Percentiles rank a stretch among this genome's conserved stretches.
Evolutionary conservation across 331 rosid species (phyloP).

Genomic region (Malus hybrid): DNA sequence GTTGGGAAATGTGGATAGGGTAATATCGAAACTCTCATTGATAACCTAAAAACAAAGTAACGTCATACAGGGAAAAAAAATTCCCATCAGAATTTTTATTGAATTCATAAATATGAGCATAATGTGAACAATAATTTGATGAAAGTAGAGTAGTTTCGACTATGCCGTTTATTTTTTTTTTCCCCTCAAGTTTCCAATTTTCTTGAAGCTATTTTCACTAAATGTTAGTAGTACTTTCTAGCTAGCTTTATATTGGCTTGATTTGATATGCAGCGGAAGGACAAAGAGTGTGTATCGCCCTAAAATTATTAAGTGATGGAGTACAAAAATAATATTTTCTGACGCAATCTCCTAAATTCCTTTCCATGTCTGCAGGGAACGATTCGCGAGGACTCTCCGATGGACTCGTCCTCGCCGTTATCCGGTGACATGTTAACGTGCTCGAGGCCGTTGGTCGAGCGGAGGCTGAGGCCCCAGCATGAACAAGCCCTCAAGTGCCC

Average conservation of each 20-base stretch:
- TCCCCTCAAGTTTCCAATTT: neutral
- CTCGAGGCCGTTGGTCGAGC: constrained; percentile 63
- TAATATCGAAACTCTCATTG: too few relatives aligned
- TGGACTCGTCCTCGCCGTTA: constrained; percentile 58
- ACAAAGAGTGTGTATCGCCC: neutral
- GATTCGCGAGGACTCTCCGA: constrained; percentile 54
- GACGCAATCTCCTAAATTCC: neutral
- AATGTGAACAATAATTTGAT: neutral
- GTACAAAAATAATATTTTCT: neutral
- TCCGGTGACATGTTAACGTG: constrained; percentile 65
- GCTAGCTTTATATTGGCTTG: neutral
- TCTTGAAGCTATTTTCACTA: too few relatives aligned
- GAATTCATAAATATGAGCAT: neutral
- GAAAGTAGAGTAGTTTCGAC: neutral
- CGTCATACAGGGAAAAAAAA: neutral
- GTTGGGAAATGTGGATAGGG: too few relatives aligned
- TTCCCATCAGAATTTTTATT: neutral
- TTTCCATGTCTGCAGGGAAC: constrained; percentile 37
- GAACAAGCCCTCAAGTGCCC: constrained; percentile 86
- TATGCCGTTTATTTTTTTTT: too few relatives aligned
- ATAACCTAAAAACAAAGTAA: too few relatives aligned
- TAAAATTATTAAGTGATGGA: neutral
- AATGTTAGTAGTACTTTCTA: too few relatives aligned
- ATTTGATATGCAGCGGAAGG: neutral
- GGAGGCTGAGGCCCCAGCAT: constrained; percentile 63